These are phyloP conservation scores for Antitrichia curtipendula DNA, from an alignment of 225 moss, liverwort and hornwort genomes.

Conservation along the genomic window DNA sequence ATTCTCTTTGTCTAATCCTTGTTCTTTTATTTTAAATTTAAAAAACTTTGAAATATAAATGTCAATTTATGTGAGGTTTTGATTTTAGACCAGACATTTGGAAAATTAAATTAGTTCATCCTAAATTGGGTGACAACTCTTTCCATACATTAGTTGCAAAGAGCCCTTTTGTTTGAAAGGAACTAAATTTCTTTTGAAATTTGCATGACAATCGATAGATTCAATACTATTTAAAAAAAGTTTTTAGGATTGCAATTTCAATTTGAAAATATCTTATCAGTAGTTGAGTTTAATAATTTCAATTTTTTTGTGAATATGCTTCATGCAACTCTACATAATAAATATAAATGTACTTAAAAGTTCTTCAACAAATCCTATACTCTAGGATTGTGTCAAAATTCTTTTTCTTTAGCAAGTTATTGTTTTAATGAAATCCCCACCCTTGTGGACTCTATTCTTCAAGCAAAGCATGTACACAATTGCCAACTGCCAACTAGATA, in stretches of 20 bases:
- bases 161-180: neutral
- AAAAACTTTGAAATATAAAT: no score
- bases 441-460: neutral
- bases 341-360: neutral
- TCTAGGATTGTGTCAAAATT: no score
- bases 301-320: neutral
- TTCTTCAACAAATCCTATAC: no score
- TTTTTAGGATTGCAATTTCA: neutral
- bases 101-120: neutral
- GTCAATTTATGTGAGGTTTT: rapidly evolving
- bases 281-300: neutral
- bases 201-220: neutral
- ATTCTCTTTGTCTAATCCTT: neutral
- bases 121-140: rapidly evolving
- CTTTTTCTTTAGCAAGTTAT: neutral
- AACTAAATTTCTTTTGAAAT: neutral
- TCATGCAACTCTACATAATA: no score
- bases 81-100: neutral
- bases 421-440: neutral
- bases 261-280: neutral
- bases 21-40: neutral
- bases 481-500: neutral
- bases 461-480: neutral
- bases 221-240: neutral
- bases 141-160: neutral